These are phyloP conservation scores for Fusarium aywerte DNA, from an alignment of 2,329 filamentous ascomycete species.

Conservation along the genomic window DNA sequence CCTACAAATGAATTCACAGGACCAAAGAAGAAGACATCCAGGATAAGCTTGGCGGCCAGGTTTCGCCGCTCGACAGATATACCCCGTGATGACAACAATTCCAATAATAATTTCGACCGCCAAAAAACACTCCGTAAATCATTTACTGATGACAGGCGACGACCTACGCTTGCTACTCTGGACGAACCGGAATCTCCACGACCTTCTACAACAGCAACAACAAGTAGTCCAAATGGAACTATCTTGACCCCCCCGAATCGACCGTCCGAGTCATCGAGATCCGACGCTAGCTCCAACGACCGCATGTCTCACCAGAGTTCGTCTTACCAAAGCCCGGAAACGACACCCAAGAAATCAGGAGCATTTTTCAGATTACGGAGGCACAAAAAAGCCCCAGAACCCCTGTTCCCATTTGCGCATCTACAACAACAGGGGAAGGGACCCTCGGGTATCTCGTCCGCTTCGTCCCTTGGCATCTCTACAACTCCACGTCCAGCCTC, in stretches of 20 bases:
- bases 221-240: conserved; percentile 45
- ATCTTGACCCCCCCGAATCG: conserved; percentile 63
- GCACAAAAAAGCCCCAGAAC: conserved; percentile 76
- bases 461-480: conserved; percentile 54
- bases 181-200: conserved; percentile 63
- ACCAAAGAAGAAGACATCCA: conserved; percentile 65
- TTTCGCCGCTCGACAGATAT: conserved; percentile 65
- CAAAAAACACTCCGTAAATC: conserved; percentile 50
- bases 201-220: conserved; percentile 46
- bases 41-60: conserved; percentile 64
- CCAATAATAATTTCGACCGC: conserved; percentile 27
- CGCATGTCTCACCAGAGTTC: conserved; percentile 68
- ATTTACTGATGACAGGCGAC: conserved; percentile 57
- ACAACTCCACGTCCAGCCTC: conserved; percentile 52
- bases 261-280: conserved; percentile 81
- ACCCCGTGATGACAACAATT: conserved; percentile 47
- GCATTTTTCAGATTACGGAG: conserved; percentile 86
- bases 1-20: conserved; percentile 74
- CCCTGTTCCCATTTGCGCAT: conserved; percentile 86
- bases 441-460: conserved; percentile 53
- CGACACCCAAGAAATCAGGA: conserved; percentile 71
- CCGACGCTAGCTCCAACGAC: conserved; percentile 83
- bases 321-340: conserved; percentile 64
- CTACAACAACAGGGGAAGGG: conserved; percentile 76
- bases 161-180: conserved; percentile 55